Percentiles rank a stretch among this genome's conserved stretches.
phyloP scores from a whole-genome alignment of 192 early-diverging fungal genomes.

The Coemansia sp. region DNA sequence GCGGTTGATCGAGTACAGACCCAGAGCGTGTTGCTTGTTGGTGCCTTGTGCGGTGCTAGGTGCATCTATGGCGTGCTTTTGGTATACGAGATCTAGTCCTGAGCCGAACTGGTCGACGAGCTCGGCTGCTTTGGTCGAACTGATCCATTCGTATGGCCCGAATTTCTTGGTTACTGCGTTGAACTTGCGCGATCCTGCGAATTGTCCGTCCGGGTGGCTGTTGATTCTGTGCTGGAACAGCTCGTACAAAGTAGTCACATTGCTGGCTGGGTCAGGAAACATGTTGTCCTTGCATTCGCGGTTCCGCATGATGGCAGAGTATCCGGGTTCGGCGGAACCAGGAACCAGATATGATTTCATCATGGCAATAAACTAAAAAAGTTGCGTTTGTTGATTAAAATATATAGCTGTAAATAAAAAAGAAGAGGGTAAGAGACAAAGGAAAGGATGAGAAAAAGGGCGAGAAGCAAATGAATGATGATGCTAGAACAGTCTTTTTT shows the following conservation, averaged over 20 bases:
- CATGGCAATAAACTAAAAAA: not conserved
- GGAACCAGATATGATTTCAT: slow-evolving; percentile 43
- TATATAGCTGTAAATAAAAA: not conserved
- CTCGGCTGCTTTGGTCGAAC: slow-evolving; percentile 59
- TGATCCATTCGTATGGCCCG: slow-evolving; percentile 63
- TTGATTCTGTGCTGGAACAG: slow-evolving; percentile 41
- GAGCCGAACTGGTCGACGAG: slow-evolving; percentile 67
- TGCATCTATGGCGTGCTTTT: slow-evolving; percentile 29
- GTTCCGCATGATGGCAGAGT: slow-evolving; percentile 45
- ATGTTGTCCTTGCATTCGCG: slow-evolving; percentile 18
- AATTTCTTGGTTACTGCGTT: slow-evolving; percentile 9
- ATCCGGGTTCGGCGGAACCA: slow-evolving; percentile 39
- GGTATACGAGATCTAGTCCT: slow-evolving; percentile 64
- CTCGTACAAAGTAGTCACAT: slow-evolving; percentile 40
- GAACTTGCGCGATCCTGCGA: slow-evolving; percentile 65
- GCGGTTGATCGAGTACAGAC: slow-evolving; percentile 76
- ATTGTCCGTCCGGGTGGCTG: slow-evolving; percentile 50
- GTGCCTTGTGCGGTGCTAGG: not conserved
- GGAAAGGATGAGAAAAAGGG: not conserved
- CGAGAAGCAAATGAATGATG: not conserved
- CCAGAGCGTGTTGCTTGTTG: slow-evolving; percentile 53
- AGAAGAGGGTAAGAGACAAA: not conserved
- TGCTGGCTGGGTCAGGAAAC: slow-evolving; percentile 13
- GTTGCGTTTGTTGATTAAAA: too few relatives aligned
- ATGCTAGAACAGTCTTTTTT: not conserved